phyloP scores from a whole-genome alignment of 2,329 filamentous ascomycete species.

The Coniella vitis region DNA sequence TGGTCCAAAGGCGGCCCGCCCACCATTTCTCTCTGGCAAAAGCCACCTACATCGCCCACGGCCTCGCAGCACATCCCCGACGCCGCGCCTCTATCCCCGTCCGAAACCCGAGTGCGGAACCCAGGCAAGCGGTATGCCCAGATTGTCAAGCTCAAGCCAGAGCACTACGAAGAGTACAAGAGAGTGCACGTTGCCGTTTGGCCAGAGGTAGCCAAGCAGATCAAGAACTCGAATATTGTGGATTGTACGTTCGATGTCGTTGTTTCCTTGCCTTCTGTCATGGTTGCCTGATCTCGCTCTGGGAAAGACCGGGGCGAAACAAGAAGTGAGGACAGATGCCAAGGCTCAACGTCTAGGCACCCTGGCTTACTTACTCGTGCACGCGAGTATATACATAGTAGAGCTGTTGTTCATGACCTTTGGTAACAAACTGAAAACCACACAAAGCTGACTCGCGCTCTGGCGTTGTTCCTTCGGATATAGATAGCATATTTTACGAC shows the following conservation, averaged over 20 bases:
- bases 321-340: too few relatives aligned
- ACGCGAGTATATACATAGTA: too few relatives aligned
- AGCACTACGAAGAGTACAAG: constrained; percentile 63
- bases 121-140: constrained; percentile 40
- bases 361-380: neutral
- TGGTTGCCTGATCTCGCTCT: neutral
- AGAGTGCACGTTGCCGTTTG: constrained; percentile 66
- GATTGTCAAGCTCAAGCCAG: constrained; percentile 64
- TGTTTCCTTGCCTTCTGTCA: neutral
- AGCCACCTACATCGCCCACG: constrained; percentile 1
- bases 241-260: constrained; percentile 50
- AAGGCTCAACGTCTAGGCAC: too few relatives aligned
- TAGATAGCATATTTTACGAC: constrained; percentile 70
- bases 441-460: neutral
- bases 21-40: constrained; percentile 11
- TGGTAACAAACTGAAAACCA: too few relatives aligned
- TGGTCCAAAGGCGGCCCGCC: constrained; percentile 15
- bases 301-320: neutral
- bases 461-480: neutral
- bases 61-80: constrained; percentile 8
- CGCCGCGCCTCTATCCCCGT: constrained; percentile 7
- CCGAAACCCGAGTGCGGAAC: constrained; percentile 11
- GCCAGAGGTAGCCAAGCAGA: constrained; percentile 71
- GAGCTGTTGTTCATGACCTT: too few relatives aligned
- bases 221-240: constrained; percentile 65